Base-by-base conservation (phyloP, 805 yeast genomes). In the Maudiozyma barnettii region DNA sequence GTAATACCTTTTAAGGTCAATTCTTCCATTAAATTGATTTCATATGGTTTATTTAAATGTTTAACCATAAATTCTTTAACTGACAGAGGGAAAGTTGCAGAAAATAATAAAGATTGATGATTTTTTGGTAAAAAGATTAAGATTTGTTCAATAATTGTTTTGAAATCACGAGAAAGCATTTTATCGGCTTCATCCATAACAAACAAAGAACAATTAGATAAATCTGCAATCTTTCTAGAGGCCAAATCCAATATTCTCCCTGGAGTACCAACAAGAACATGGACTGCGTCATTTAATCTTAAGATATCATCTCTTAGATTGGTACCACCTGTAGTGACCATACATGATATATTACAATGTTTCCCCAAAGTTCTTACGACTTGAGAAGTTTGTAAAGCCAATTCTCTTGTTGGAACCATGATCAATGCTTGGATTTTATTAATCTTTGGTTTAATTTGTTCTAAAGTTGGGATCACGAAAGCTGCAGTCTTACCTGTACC, bases 401-500 rank as follows among this genome's bases (percentile, higher is more conserved):
- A 78, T 68, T 93, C 99, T 77, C 99, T 85, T 13, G 99, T 93
- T 58, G 99, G 99, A 22, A 93, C 95, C 66, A 93, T 76, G 49
- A 93, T 87, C 50, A 93, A 77, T 7, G 95, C 93, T 69, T 93
- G 99, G 57, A 89, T 87, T 63, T 84, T 83, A 67, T 81, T 78
- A 44, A 81, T 56, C 61, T 87, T 84, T 47, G 97, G 90, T 67
- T 90, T 86, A 51, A 89, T 75, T 63, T 82, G 84, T 66, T 93
- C 95, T 60, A 93, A 74, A 26, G 95, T 78, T 45, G 99, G 99
- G 55, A 93, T 91, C 44, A 88, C 83, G 66, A 93, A 93, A 6
- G 99, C 95, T 1, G 98, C 99, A 8, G 99, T 93, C 65, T 93
- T 93, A 60, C 99, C 99, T 1, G 99, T 93, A 53, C 99, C 99